Base-by-base conservation (phyloP, 2,329 filamentous ascomycete species). In the Phaeosphaeriaceae sp. region DNA sequence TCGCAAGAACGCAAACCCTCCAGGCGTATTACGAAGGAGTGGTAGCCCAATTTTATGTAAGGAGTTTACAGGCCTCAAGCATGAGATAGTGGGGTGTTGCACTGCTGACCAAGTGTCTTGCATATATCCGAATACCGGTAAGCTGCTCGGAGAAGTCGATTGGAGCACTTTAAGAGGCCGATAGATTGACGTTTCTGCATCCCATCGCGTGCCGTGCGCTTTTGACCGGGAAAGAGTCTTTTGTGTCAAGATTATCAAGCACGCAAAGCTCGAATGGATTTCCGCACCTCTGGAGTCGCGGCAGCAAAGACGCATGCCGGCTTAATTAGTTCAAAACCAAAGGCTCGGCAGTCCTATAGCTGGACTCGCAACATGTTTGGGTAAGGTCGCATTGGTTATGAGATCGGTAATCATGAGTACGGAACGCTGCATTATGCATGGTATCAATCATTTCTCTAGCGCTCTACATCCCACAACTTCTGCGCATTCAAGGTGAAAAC, bases 401-500 rank as follows among this genome's bases (percentile, higher is more conserved):
- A n/a, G 8, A 17, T 11, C 6, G 15, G 1, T 40, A 40, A 40
- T 40, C 35, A 40, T 40, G 11, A 40, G 15, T n/a, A n/a, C 13
- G 35, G 15, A 40, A 40, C 15, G n/a, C 15, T 8, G 35, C 35
- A 40, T 40, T 4, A 40, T 40, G 15, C 35, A 40, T 40, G 35
- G 11, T 40, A 40, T 40, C 35, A n/a, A 40, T n/a, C 2, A n/a
- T 40, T n/a, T 15, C 13, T 40, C 35, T 40, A 40, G 15, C 15
- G 1, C 35, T 17, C 13, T 8, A 35, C 73, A 60, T 78, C 76
- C 74, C 81, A 83, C 56, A 89, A 69, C 40, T 81, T 79, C 66
- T 87, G 81, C 0, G 86, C 85, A 64, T 89, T 89, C 21, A 73
- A 75, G 47, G 81, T 80, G 63, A 89, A 87, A 0, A 89, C 68